Evolutionary conservation across 768 basidiomycete species (phyloP).

Genomic region (Mycena epipterygia): DNA sequence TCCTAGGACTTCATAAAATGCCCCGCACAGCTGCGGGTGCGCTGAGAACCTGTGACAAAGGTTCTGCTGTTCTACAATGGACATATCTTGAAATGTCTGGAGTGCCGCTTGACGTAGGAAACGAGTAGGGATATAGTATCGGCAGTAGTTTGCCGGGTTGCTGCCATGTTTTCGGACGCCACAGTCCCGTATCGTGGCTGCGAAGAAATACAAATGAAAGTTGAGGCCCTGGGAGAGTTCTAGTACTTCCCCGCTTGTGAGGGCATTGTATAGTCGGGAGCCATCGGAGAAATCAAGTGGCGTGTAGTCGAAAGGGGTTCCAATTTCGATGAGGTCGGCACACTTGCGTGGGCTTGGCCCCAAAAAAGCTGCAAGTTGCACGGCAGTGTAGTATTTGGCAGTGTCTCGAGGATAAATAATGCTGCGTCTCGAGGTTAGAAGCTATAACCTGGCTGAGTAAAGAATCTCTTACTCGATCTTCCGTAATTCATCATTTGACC

Average conservation of each 20-base stretch:
- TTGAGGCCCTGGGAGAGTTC: neutral
- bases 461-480: neutral
- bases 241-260: neutral
- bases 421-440: slow-evolving; percentile 5
- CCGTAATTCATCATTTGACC: neutral
- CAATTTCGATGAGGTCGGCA: neutral
- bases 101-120: neutral
- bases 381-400: neutral
- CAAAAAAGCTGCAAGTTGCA: neutral
- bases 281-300: neutral
- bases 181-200: neutral
- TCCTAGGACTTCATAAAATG: slow-evolving; percentile 3
- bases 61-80: neutral
- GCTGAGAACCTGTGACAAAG: neutral
- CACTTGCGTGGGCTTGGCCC: slow-evolving; percentile 1
- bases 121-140: neutral
- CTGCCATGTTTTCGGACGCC: neutral
- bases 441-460: neutral
- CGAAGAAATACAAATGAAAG: neutral
- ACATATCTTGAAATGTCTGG: neutral
- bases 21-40: slow-evolving; percentile 2
- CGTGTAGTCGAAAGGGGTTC: neutral
- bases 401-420: neutral
- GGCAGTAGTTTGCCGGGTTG: neutral
- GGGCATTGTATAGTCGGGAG: neutral